phyloP scores from a whole-genome alignment of 1,284 basidiomycete species.

The Volvariella surrecta region DNA sequence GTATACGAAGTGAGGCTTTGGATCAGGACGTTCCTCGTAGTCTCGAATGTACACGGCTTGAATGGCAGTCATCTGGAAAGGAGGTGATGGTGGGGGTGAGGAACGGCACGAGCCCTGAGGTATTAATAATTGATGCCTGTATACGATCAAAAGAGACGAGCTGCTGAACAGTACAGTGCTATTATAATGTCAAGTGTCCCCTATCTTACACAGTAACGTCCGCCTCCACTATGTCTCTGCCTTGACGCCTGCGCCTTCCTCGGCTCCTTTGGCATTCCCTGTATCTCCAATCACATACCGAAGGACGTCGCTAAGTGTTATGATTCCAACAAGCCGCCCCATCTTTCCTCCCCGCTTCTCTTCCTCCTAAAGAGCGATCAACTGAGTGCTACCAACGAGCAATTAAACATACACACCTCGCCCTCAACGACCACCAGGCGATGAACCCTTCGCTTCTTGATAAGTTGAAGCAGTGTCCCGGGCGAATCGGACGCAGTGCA shows the following conservation, averaged over 20 bases:
- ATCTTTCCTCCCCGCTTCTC: slow-evolving; percentile 71
- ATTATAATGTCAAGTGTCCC: no score
- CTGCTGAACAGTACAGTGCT: no score
- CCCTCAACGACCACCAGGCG: slow-evolving; percentile 89
- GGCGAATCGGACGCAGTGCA: slow-evolving; percentile 92
- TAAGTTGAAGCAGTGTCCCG: slow-evolving; percentile 86
- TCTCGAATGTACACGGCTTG: slow-evolving; percentile 64
- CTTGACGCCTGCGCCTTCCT: no score
- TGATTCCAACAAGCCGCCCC: slow-evolving; percentile 81
- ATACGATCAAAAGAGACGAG: no score
- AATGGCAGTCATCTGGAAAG: slow-evolving; percentile 52
- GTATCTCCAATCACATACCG: slow-evolving; percentile 75
- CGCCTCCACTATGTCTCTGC: no score
- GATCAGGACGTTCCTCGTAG: slow-evolving; percentile 55
- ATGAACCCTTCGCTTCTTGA: slow-evolving; percentile 91
- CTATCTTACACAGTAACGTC: no score
- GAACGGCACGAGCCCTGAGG: no score
- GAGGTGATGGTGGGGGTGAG: no score
- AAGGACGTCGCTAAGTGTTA: slow-evolving; percentile 88
- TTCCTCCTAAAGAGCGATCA: slow-evolving; percentile 47
- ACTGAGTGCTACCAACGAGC: slow-evolving; percentile 5
- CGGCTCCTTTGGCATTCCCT: slow-evolving; percentile 36
- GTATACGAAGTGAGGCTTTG: slow-evolving; percentile 76
- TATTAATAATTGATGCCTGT: no score
- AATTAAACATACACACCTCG: slow-evolving; percentile 37